Base-by-base conservation (phyloP, 768 basidiomycete genomes). In the Tylopilus felleus region DNA sequence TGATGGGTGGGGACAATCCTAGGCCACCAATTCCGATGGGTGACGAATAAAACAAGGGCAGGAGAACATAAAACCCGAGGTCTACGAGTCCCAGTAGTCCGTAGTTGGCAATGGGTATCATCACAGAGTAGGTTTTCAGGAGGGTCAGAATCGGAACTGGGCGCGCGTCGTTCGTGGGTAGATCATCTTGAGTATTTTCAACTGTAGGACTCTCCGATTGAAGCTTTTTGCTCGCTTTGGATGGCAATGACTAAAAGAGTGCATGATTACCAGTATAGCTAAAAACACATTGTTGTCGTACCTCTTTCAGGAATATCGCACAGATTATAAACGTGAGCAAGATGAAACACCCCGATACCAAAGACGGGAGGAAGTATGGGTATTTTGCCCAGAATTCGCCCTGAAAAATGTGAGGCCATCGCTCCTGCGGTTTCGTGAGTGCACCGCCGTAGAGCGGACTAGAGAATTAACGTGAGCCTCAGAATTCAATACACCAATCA, bases 371-470 rank as follows among this genome's bases (percentile, higher is more conserved):
- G 51, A 74, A 74, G 50, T 75, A 74, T 0, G 73, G 73, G 31
- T 73, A 67, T 6, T 55, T 49, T 21, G 54, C 56, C 73, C 74
- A 74, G 56, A 75, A 75, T 45, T 56, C 59, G 36, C 70, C 72
- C 35, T 67, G 59, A 59, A 86, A 85, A 2, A 77, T 49, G 5
- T 55, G 17, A 0, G 83, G 83, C 64, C 80, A 85, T 22, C 66
- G 77, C 35, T 85, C 80, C 36, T 78, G 77, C 22, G 85, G 85
- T 56, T 73, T 76, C 47, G 76, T 74, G 41, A 86, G 73, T 14
- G 73, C 72, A 5, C 84, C 85, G 2, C 84, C 85, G 31, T 83
- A 79, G 21, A 85, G 65, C 9, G 84, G 82, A 25, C 83, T 81
- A 56, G 66, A 22, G 36, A 22, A 14, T 2, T 33, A 8, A 8